These are phyloP conservation scores for Protea cynaroides DNA, from an alignment of 164 flowering plant species.

Conservation along the genomic window DNA sequence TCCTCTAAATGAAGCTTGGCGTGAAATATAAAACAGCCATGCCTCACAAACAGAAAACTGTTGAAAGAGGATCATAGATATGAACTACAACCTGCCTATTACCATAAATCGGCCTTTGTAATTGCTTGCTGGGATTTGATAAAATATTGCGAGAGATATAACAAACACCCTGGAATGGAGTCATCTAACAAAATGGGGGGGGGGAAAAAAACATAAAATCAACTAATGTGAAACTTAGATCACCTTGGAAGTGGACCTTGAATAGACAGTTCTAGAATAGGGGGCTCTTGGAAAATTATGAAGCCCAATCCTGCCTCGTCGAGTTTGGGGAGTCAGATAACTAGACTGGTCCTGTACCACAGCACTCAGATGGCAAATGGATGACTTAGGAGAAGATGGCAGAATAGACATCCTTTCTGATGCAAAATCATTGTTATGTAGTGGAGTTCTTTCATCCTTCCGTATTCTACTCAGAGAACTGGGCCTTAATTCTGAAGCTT, in stretches of 20 bases:
- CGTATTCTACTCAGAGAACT: conserved; percentile 23
- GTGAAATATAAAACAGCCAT: no score
- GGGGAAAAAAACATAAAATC: not conserved
- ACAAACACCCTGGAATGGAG: conserved; percentile 32
- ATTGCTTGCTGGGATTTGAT: conserved; percentile 30
- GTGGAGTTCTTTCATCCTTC: conserved; percentile 29
- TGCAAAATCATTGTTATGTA: conserved; percentile 25
- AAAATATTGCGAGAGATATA: conserved; percentile 17
- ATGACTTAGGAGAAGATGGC: conserved; percentile 43
- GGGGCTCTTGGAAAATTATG: conserved; percentile 71
- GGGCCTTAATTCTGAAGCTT: conserved; percentile 32
- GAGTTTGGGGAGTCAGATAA: conserved; percentile 60
- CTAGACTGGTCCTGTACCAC: conserved; percentile 43
- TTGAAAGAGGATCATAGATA: not conserved
- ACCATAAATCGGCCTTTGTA: conserved; percentile 34
- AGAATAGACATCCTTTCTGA: conserved; percentile 26
- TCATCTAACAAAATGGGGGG: conserved; percentile 20
- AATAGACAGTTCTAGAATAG: conserved; percentile 56
- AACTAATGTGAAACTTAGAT: not conserved
- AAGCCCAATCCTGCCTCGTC: conserved; percentile 50
- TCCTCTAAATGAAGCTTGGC: no score
- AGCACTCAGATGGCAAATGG: conserved; percentile 85
- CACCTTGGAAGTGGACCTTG: conserved; percentile 63
- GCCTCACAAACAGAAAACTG: no score
- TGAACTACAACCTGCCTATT: conserved; percentile 18